Evolutionary conservation across 306 rosid species (phyloP), one percentile per base, ranked within the genome.

Genomic region (Dryas drummondii): DNA sequence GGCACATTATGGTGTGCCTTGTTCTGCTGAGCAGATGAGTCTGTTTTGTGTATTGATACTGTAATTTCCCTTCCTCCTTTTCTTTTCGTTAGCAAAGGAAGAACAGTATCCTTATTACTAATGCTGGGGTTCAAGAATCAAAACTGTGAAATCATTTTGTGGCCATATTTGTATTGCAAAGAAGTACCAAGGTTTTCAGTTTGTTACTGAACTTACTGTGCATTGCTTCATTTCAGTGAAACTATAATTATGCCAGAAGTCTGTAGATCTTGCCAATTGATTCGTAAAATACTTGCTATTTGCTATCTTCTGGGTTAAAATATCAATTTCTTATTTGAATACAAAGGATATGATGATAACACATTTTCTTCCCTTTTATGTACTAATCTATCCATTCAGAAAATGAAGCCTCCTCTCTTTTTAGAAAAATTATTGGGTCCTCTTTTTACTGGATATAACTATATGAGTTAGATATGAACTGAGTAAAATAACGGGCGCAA

Each of bases 1-100:
- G 74, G 59, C 44, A 55, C 66, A 54, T 64, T 66, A 65, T 17
- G 75, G 16, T 74, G 66, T 70, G 22, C 76, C 44, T 8, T 70
- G 19, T 16, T 12, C 56, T 11, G 71, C 50, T 6, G 22, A 0
- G 41, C 55, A 53, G 64, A 76, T 65, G 68, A 41, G 48, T 6
- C 61, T 67, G 78, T 55, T 65, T 51, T 57, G 41, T 58, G 66
- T 56, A 40, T 47, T 41, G 5, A 41, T 60, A 60, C 12, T 13
- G 52, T 58, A 44, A 5, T 13, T 51, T 4, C 7, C 51, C 7
- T 54, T 22, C 26, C 22, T 32, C 9, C 22, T 0, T 57, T 22
- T 71, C 54, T 44, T 56, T 37, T 41, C 4, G 41, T 41, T 70
- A 51, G 58, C 74, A 6, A 70, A 52, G 62, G 74, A 52, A 70